Percentiles rank a stretch among this genome's conserved stretches.
Conservation (phyloP, 768 basidiomycete genomes). For the Kwoniella europaea region DNA sequence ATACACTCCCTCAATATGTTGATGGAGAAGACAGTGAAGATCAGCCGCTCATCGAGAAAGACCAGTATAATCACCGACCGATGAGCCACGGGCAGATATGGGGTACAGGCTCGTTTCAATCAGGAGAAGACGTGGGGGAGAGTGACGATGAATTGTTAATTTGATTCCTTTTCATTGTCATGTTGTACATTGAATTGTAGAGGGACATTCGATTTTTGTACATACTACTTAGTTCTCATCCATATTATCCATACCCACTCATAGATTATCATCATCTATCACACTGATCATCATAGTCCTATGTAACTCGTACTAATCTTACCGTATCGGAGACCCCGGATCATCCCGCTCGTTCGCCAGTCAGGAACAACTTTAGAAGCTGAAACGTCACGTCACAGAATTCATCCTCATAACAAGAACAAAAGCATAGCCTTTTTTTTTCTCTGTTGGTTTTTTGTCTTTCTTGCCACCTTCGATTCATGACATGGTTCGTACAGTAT, state of each 20-base stretch:
- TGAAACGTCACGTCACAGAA: neutral
- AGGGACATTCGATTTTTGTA: no score
- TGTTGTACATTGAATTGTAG: no score
- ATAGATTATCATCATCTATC: no score
- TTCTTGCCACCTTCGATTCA: neutral
- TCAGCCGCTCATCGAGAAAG: neutral
- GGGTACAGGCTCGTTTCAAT: neutral
- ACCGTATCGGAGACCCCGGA: slow-evolving; percentile 4
- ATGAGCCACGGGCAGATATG: neutral
- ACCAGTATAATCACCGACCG: no score
- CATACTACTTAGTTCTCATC: no score
- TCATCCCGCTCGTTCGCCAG: neutral
- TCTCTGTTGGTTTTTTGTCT: neutral
- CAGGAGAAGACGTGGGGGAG: neutral
- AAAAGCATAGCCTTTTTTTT: neutral
- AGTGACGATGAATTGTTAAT: neutral
- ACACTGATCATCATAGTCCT: no score
- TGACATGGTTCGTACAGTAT: neutral
- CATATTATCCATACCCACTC: no score
- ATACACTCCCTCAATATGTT: no score
- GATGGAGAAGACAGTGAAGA: neutral
- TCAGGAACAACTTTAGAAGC: neutral
- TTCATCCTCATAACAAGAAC: neutral
- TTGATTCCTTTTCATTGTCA: neutral
- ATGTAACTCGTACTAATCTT: neutral